Evolutionary conservation across 2,329 filamentous ascomycete genomes (phyloP).

Genomic region (Cryphonectria naterciae): DNA sequence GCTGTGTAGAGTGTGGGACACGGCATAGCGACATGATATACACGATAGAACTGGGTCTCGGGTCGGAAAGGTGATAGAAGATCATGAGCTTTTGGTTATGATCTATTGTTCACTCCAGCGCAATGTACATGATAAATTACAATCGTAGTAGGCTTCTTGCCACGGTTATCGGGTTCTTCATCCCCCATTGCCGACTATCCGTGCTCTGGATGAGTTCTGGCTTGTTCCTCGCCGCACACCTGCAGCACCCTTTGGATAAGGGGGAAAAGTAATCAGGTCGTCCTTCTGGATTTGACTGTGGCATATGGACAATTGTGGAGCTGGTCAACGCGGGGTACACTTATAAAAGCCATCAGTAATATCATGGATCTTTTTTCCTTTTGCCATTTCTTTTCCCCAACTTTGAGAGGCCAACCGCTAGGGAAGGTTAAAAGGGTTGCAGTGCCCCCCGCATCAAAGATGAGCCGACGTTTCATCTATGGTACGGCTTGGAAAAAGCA

Average conservation of each 20-base stretch:
- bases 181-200: not conserved
- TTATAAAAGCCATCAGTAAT: not conserved
- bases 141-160: not conserved
- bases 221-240: not conserved
- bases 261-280: not conserved
- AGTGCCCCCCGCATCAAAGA: not conserved
- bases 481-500: constrained; percentile 88
- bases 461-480: constrained; percentile 59
- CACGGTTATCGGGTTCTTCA: not conserved
- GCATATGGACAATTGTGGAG: not conserved
- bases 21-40: not conserved
- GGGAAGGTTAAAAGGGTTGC: not conserved
- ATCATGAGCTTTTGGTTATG: not conserved
- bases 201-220: not conserved
- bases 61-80: not conserved
- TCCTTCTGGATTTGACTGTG: not conserved
- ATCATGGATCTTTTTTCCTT: not conserved
- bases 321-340: not conserved
- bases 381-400: not conserved
- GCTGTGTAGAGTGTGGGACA: not conserved
- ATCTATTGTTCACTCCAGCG: not conserved
- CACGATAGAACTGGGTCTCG: not conserved
- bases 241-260: not conserved
- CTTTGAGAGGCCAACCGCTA: not conserved
- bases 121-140: not conserved